Evolutionary conservation across 2,329 filamentous ascomycete genomes (phyloP).

Genomic region (Xylaria digitata): DNA sequence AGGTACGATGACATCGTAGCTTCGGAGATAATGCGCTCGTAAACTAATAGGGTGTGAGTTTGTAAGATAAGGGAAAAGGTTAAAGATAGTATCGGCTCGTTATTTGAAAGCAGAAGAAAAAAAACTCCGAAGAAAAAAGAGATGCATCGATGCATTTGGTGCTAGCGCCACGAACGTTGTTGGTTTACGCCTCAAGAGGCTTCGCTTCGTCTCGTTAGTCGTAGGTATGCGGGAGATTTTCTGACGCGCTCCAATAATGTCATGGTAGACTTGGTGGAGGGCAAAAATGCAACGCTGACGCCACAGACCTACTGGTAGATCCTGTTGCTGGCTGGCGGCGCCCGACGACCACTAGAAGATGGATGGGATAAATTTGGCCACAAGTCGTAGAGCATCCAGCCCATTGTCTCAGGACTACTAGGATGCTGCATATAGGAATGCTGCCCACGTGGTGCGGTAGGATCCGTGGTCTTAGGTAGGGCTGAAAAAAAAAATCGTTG

Average conservation of each 20-base stretch:
- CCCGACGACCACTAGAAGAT: neutral
- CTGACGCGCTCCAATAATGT: constrained; percentile 7
- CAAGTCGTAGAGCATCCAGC: constrained; percentile 6
- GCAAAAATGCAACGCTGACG: constrained; percentile 28
- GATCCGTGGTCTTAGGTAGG: constrained; percentile 27
- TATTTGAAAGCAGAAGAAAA: neutral
- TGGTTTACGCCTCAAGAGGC: constrained; percentile 16
- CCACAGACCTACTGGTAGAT: neutral
- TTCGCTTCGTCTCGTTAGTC: constrained; percentile 19
- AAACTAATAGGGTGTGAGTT: neutral
- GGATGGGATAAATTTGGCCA: constrained; percentile 19
- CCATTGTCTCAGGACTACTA: constrained; percentile 17
- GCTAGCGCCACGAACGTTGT: constrained; percentile 8
- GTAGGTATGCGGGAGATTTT: neutral
- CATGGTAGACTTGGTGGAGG: constrained; percentile 23
- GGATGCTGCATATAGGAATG: constrained; percentile 10
- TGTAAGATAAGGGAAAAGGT: neutral
- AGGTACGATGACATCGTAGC: neutral
- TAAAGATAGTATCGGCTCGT: constrained; percentile 7
- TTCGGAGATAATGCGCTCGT: neutral
- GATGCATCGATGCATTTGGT: constrained; percentile 1
- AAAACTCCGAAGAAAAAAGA: neutral
- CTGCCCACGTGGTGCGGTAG: constrained; percentile 16
- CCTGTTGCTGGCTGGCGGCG: constrained; percentile 3
- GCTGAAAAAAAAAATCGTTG: constrained; percentile 23